Evolutionary conservation across 2,329 filamentous ascomycete species (phyloP), one percentile per base, ranked within the genome.

Genomic region (Exophiala oligosperma): DNA sequence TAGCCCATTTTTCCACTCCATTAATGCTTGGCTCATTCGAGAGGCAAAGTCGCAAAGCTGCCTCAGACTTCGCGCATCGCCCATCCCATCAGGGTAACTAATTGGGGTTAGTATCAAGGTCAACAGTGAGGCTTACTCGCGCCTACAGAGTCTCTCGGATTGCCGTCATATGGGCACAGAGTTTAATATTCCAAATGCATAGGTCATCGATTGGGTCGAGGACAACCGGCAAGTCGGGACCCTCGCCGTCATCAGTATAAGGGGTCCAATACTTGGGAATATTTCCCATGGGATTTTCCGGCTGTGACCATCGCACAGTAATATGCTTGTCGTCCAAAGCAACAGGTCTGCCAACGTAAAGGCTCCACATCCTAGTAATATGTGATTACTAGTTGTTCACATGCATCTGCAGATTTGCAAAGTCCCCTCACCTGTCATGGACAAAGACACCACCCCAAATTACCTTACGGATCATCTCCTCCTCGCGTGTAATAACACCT

Each of bases 291-390:
- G 37, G 37, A 14, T 14, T 21, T 17, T 55, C 50, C 12, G 17
- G 49, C 41, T 40, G 21, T 14, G 38, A 55, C 48, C 48, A 59
- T 35, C 35, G 54, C 29, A 65, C 58, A 7, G 59, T 60, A 26
- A 65, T 64, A 44, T 65, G 50, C n/a, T 59, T 60, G 37, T 64
- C 56, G 26, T 65, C 63, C n/a, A 65, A 46, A 2, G 55, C 62
- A 24, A 64, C 63, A 1, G 63, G 63, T n/a, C 63, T 59, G 5
- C 63, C 63, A 9, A 64, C 59, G 40, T 65, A 65, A 14, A 64
- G 54, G 44, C 63, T 65, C 63, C 63, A 65, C 63, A 65, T 65
- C 32, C 63, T 65, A 24, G 14, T 32, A 54, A 53, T 41, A 9
- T 17, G 40, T 43, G 4, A 43, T 43, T 43, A 17, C 8, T 29